Conservation (phyloP, 306 rosid genomes). For the Casuarina equisetifolia region DNA sequence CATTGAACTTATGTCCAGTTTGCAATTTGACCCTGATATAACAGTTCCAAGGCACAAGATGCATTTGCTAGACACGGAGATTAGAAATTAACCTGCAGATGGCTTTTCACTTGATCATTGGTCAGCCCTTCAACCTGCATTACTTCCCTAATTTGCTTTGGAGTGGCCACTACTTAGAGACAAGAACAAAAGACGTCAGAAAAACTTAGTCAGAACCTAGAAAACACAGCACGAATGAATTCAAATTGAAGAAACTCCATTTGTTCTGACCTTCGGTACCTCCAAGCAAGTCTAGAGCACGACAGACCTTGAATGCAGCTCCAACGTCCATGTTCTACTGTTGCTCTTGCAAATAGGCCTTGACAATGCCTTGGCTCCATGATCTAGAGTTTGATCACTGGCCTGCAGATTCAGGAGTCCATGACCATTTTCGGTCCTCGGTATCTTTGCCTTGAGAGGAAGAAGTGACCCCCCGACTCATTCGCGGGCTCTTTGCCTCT, state of each 20-base stretch:
- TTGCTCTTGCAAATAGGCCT: not conserved
- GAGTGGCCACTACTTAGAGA: slow-evolving; percentile 8
- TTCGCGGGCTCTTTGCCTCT: not conserved
- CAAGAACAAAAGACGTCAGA: no score
- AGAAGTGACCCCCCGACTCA: not conserved
- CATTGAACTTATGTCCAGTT: no score
- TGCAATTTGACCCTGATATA: no score
- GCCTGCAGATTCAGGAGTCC: not conserved
- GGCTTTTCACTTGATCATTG: slow-evolving; percentile 34
- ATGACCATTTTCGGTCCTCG: not conserved
- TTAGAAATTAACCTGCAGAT: slow-evolving; percentile 29
- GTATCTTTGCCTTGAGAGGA: not conserved
- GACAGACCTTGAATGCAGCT: slow-evolving; percentile 16
- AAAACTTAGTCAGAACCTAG: no score
- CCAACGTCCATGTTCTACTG: slow-evolving; percentile 20
- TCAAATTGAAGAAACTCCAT: not conserved
- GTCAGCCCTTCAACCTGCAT: slow-evolving; percentile 32
- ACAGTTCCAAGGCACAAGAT: not conserved
- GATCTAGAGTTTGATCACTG: not conserved
- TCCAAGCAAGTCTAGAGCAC: slow-evolving; percentile 16
- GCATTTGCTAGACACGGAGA: not conserved
- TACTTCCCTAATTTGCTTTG: slow-evolving; percentile 14
- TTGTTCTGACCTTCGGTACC: slow-evolving; percentile 22
- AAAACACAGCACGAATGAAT: not conserved
- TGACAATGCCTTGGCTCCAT: not conserved